Evolutionary conservation across 2,329 filamentous ascomycete species (phyloP).

Genomic region (Geoglossum cookeanum): DNA sequence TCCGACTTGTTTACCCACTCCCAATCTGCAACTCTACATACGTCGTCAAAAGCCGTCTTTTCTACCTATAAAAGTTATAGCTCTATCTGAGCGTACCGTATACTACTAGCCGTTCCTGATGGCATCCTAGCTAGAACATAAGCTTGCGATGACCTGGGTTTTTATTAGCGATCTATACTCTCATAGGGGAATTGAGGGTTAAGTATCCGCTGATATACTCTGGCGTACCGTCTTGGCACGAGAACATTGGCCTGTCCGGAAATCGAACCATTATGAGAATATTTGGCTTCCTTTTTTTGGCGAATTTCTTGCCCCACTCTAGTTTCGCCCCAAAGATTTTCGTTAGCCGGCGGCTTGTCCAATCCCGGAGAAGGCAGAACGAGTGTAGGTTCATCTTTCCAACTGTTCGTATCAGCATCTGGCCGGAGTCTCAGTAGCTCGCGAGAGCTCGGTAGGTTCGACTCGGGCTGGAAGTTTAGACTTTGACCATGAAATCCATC

Average conservation of each 20-base stretch:
- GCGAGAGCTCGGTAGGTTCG: not conserved
- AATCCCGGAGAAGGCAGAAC: not conserved
- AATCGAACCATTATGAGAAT: not conserved
- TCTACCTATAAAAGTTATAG: not conserved
- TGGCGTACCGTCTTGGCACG: not conserved
- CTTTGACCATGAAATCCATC: not conserved
- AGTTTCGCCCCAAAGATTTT: not conserved
- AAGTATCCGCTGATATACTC: not conserved
- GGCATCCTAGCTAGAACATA: not conserved
- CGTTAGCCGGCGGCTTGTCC: not conserved
- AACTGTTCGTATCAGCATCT: not conserved
- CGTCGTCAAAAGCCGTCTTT: not conserved
- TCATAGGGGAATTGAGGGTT: not conserved
- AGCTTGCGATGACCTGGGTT: not conserved
- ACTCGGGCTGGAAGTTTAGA: not conserved
- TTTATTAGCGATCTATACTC: not conserved
- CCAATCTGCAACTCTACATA: not conserved
- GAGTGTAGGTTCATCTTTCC: too few relatives aligned
- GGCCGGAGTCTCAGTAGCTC: not conserved
- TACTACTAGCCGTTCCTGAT: not conserved
- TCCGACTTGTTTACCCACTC: not conserved
- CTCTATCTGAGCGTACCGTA: not conserved
- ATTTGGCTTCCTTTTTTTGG: not conserved
- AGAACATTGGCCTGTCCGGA: not conserved
- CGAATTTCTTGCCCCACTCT: not conserved